A percentile compares a stretch with the other conserved stretches of the same genome.
phyloP scores from a whole-genome alignment of 768 basidiomycete species.

The Multifurca ochricompacta region DNA sequence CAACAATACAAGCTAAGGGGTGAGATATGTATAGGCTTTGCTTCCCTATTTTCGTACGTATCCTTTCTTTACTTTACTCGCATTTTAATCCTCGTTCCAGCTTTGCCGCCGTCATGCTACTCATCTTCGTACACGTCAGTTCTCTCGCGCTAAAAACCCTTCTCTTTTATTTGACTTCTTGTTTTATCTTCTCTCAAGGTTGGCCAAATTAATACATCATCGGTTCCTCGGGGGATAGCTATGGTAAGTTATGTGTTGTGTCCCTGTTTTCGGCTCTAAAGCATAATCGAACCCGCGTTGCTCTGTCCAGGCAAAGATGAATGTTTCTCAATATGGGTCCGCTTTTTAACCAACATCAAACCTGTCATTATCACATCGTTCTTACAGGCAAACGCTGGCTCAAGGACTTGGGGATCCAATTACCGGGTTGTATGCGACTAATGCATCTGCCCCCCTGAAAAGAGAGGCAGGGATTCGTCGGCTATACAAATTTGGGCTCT shows the following conservation, averaged over 20 bases:
- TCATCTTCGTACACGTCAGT: conserved; percentile 78
- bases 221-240: conserved; percentile 59
- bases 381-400: conserved; percentile 42
- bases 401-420: conserved; percentile 41
- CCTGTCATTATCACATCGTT: conserved; percentile 3
- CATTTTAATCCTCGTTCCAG: conserved; percentile 30
- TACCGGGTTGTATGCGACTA: conserved; percentile 54
- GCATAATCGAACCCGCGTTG: conserved; percentile 17
- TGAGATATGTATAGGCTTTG: conserved; percentile 67
- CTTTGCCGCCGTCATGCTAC: conserved; percentile 44
- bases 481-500: conserved; percentile 72
- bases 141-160: conserved; percentile 8
- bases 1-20: conserved; percentile 45
- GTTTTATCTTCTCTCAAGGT: conserved; percentile 42
- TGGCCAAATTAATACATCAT: conserved; percentile 74
- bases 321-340: conserved; percentile 66
- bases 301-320: conserved; percentile 48
- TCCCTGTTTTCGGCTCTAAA: conserved; percentile 1
- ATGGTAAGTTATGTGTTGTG: conserved; percentile 44
- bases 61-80: conserved; percentile 20
- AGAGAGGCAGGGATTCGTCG: conserved; percentile 53
- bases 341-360: conserved; percentile 20
- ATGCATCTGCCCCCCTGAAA: conserved; percentile 55
- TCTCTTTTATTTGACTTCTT: conserved; percentile 16
- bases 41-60: conserved; percentile 64